These are phyloP conservation scores for Tetrahymena elliotti DNA, from an alignment of 73 alveolate genomes.

Conservation along the genomic window DNA sequence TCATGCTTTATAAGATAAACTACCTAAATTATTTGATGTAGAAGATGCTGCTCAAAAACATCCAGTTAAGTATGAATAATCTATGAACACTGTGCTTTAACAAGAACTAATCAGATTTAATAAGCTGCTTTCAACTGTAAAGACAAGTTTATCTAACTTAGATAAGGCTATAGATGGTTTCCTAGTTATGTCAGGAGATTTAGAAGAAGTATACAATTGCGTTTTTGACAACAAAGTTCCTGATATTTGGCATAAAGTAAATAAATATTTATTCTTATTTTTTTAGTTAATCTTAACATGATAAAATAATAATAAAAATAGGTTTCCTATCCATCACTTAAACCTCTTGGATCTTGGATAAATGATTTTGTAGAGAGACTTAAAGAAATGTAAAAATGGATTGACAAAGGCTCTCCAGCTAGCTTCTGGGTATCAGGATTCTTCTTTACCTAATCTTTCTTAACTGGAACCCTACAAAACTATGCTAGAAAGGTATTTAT, in stretches of 20 bases:
- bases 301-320: not conserved
- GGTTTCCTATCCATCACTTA: constrained; percentile 63
- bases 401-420: constrained; percentile 67
- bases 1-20: constrained; percentile 5
- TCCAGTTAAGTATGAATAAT: constrained; percentile 56
- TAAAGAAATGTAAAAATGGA: constrained; percentile 69
- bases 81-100: constrained; percentile 55
- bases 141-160: constrained; percentile 49
- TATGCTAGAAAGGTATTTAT: constrained; percentile 51
- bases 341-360: constrained; percentile 77
- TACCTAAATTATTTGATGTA: constrained; percentile 48
- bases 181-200: constrained; percentile 68
- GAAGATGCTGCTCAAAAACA: constrained; percentile 52
- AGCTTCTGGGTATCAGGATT: constrained; percentile 76
- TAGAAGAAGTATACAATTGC: constrained; percentile 63
- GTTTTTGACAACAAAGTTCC: constrained; percentile 71
- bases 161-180: constrained; percentile 71
- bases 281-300: not conserved
- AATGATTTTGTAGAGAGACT: constrained; percentile 68
- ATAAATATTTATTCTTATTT: not conserved
- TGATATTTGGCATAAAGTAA: constrained; percentile 52
- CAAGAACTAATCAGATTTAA: constrained; percentile 75
- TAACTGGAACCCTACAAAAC: constrained; percentile 73
- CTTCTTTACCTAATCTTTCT: constrained; percentile 69
- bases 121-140: constrained; percentile 43